Evolutionary conservation across 306 rosid genomes (phyloP).

Genomic region (Medicago truncatula): DNA sequence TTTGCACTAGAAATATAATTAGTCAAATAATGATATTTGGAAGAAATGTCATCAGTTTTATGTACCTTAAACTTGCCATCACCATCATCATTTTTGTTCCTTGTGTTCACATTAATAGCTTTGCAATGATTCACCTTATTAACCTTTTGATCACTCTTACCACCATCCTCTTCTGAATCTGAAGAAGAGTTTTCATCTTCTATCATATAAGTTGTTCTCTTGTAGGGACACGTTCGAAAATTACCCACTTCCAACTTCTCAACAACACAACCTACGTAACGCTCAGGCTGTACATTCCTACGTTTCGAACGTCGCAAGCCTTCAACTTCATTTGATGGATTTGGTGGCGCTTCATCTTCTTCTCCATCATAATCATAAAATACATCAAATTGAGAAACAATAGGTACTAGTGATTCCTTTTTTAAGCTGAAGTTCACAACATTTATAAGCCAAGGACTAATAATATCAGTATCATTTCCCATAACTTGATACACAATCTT

Average conservation of each 20-base stretch:
- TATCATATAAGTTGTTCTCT: not conserved
- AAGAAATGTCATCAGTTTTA: constrained; percentile 10
- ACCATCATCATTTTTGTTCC: constrained; percentile 6
- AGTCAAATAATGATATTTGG: constrained; percentile 44
- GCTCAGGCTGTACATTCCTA: constrained; percentile 71
- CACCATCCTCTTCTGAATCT: constrained; percentile 23
- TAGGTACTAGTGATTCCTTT: constrained; percentile 49
- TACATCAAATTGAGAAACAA: constrained; percentile 49
- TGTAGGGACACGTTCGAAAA: constrained; percentile 55
- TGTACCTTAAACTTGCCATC: not conserved
- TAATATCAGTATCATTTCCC: constrained; percentile 41
- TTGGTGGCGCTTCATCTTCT: constrained; percentile 24
- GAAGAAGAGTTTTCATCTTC: constrained; percentile 25
- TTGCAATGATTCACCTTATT: not conserved
- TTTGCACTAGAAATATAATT: constrained; percentile 25
- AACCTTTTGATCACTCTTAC: constrained; percentile 30
- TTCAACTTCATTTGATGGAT: constrained; percentile 27
- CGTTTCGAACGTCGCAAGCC: constrained; percentile 86
- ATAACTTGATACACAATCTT: constrained; percentile 73
- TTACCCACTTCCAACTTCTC: constrained; percentile 60
- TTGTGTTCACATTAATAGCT: too few relatives aligned
- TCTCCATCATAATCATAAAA: not conserved
- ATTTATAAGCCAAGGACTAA: constrained; percentile 27
- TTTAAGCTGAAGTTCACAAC: constrained; percentile 64
- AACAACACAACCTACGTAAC: constrained; percentile 65